phyloP scores from a whole-genome alignment of 345 rosid genomes.

The Bruguiera parviflora region DNA sequence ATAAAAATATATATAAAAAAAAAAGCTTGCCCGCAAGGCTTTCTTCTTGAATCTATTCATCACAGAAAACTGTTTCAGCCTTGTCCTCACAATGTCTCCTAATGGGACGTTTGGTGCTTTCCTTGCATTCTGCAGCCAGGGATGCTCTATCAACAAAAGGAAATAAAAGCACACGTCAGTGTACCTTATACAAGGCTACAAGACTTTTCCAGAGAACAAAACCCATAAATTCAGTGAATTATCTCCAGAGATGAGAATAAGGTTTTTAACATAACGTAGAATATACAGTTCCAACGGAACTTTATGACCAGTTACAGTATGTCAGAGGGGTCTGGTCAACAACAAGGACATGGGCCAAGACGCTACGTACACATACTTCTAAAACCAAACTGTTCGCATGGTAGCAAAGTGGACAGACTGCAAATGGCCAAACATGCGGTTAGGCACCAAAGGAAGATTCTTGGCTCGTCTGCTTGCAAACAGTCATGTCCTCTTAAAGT shows the following conservation, averaged over 20 bases:
- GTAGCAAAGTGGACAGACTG: too few relatives aligned
- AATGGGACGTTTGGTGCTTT: conserved; percentile 96
- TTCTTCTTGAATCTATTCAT: conserved; percentile 97
- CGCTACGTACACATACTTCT: too few relatives aligned
- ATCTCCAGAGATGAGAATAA: too few relatives aligned
- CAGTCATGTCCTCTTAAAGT: too few relatives aligned
- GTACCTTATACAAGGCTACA: conserved; percentile 2
- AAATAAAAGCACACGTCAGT: conserved; percentile 10
- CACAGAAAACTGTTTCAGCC: conserved; percentile 89
- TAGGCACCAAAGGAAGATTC: too few relatives aligned
- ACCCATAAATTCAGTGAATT: too few relatives aligned
- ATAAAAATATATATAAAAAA: background rate
- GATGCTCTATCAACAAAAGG: conserved; percentile 53
- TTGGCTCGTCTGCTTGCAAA: too few relatives aligned
- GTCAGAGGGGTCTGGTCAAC: background rate
- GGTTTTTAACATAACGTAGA: too few relatives aligned
- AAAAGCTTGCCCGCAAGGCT: conserved; percentile 68
- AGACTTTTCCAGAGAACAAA: background rate
- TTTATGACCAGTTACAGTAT: background rate
- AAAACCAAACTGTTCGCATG: too few relatives aligned
- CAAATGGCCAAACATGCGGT: too few relatives aligned
- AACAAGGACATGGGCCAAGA: background rate
- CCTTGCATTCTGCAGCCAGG: conserved; percentile 92
- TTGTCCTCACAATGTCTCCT: conserved; percentile 89
- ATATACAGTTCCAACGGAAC: too few relatives aligned